These are phyloP conservation scores for Dictyophora rubrovolvata DNA, from an alignment of 768 basidiomycete genomes.

Conservation along the genomic window DNA sequence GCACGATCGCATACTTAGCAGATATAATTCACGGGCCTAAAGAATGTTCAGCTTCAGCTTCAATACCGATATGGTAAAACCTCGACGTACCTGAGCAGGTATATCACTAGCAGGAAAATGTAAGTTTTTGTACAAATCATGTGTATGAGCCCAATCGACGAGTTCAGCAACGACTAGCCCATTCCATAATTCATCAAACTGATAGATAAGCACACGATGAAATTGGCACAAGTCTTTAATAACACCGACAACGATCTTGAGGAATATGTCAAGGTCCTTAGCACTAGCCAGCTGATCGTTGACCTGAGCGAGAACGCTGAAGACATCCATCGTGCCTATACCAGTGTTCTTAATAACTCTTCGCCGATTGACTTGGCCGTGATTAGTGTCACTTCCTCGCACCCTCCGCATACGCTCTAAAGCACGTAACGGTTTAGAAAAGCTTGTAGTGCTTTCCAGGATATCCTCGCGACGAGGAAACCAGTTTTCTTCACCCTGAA, in stretches of 20 bases:
- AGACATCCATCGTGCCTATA: slow-evolving; percentile 68
- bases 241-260: slow-evolving; percentile 63
- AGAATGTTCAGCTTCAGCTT: background rate
- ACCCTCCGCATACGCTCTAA: slow-evolving; percentile 56
- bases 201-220: slow-evolving; percentile 73
- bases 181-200: slow-evolving; percentile 74
- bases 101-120: slow-evolving; percentile 66
- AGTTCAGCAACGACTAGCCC: slow-evolving; percentile 72
- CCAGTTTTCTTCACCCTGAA: slow-evolving; percentile 27
- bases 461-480: slow-evolving; percentile 46
- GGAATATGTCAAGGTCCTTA: slow-evolving; percentile 52
- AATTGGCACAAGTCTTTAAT: slow-evolving; percentile 75
- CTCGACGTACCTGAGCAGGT: slow-evolving; percentile 45
- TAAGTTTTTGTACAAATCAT: slow-evolving; percentile 61
- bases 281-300: slow-evolving; percentile 70
- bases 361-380: slow-evolving; percentile 10
- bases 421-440: slow-evolving; percentile 57
- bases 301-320: slow-evolving; percentile 59
- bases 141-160: slow-evolving; percentile 66
- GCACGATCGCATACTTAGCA: slow-evolving; percentile 10
- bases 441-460: slow-evolving; percentile 59
- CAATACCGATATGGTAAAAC: background rate
- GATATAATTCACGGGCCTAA: slow-evolving; percentile 15
- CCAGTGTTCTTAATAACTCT: slow-evolving; percentile 18
- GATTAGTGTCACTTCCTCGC: slow-evolving; percentile 14